Evolutionary conservation across 345 rosid species (phyloP).

Genomic region (Melaleuca quinquenervia): DNA sequence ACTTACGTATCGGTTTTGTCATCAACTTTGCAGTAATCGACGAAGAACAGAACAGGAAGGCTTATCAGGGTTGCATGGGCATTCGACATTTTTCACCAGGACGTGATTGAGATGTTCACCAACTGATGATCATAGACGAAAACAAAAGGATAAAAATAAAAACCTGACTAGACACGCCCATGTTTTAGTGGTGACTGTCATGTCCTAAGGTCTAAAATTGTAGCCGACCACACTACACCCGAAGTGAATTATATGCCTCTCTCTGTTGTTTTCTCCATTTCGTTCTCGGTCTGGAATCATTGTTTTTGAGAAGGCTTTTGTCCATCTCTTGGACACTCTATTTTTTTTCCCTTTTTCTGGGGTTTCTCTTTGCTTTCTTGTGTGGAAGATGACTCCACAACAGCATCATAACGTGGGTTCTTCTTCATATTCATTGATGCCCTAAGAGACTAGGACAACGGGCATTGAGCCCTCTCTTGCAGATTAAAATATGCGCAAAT

Average conservation of each 20-base stretch:
- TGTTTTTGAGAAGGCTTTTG: neutral
- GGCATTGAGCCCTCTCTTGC: neutral
- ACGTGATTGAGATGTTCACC: neutral
- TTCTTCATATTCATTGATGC: neutral
- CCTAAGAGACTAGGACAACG: neutral
- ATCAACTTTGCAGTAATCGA: neutral
- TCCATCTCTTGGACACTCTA: neutral
- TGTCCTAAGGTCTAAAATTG: neutral
- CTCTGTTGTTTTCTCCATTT: neutral
- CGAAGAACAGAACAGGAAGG: neutral
- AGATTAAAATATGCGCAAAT: neutral
- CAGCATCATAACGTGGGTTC: neutral
- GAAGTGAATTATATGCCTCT: neutral
- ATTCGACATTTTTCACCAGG: neutral
- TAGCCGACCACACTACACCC: neutral
- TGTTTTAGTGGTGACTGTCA: neutral
- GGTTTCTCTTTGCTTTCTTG: neutral
- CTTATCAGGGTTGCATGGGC: neutral
- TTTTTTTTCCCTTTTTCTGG: neutral
- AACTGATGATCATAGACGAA: neutral
- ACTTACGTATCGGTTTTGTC: neutral
- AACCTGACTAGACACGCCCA: neutral
- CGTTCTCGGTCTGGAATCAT: neutral
- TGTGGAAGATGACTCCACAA: neutral
- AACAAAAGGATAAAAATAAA: neutral